phyloP scores from a whole-genome alignment of 2,329 filamentous ascomycete species.

The Fusarium lyarnte region DNA sequence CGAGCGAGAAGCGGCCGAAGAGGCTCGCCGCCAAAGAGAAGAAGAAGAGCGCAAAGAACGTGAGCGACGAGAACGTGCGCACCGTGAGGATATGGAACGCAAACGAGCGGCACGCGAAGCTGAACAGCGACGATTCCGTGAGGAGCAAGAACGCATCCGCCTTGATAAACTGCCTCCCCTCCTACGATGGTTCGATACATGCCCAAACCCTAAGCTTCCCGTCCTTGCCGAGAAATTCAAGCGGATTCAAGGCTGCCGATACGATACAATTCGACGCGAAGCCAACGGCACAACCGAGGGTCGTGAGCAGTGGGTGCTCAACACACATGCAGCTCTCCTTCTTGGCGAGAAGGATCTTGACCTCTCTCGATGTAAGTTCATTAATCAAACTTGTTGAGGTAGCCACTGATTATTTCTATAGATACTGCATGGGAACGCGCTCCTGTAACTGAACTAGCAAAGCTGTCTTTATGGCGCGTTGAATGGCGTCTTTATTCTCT shows the following conservation, averaged over 20 bases:
- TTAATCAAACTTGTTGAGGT: neutral
- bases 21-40: constrained; percentile 60
- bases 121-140: constrained; percentile 59
- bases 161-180: constrained; percentile 68
- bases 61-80: constrained; percentile 56
- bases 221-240: constrained; percentile 64
- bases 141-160: constrained; percentile 65
- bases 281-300: constrained; percentile 63
- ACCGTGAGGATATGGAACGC: constrained; percentile 58
- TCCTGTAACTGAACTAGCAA: constrained; percentile 63
- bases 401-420: constrained; percentile 43
- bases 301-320: constrained; percentile 74
- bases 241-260: constrained; percentile 68
- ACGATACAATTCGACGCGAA: constrained; percentile 68
- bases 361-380: constrained; percentile 66
- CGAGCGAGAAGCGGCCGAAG: constrained; percentile 59
- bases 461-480: constrained; percentile 67
- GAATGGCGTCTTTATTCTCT: constrained; percentile 67
- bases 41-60: constrained; percentile 62
- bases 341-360: constrained; percentile 71
- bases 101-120: constrained; percentile 62
- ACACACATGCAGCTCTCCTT: constrained; percentile 70
- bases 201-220: constrained; percentile 60
- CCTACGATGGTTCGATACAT: constrained; percentile 67
- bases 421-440: constrained; percentile 68